Conservation (phyloP, 2,329 filamentous ascomycete species). For the Penicillium sp. region DNA sequence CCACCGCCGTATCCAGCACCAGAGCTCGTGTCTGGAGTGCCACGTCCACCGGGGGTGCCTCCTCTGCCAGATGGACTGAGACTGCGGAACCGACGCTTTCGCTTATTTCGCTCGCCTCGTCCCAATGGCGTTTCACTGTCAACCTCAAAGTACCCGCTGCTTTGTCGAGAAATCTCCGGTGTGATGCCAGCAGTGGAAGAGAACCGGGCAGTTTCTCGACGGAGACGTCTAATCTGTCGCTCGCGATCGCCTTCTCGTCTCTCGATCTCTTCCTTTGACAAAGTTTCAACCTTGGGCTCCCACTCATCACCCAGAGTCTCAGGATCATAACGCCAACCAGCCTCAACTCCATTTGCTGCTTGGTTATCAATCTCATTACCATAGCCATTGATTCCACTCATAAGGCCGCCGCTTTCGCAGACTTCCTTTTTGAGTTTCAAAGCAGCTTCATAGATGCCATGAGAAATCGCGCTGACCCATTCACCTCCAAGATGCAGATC, state of each 20-base stretch:
- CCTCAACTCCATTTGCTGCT: slow-evolving; percentile 74
- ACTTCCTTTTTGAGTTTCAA: slow-evolving; percentile 92
- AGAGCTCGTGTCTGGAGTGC: slow-evolving; percentile 69
- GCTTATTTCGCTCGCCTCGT: slow-evolving; percentile 87
- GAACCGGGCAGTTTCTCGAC: slow-evolving; percentile 89
- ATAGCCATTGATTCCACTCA: slow-evolving; percentile 68
- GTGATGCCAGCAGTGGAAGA: slow-evolving; percentile 80
- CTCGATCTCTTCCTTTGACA: slow-evolving; percentile 96
- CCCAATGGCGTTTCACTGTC: slow-evolving; percentile 78
- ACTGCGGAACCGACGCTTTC: slow-evolving; percentile 89
- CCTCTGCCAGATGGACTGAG: slow-evolving; percentile 73
- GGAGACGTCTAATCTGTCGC: slow-evolving; percentile 78
- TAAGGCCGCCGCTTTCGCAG: slow-evolving; percentile 83
- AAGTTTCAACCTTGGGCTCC: slow-evolving; percentile 75
- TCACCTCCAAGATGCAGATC: slow-evolving; percentile 87
- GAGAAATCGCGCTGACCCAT: slow-evolving; percentile 91
- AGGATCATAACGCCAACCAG: slow-evolving; percentile 93
- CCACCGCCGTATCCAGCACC: slow-evolving; percentile 68
- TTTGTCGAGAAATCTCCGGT: slow-evolving; percentile 65
- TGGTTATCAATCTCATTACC: slow-evolving; percentile 81
- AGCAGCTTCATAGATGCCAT: slow-evolving; percentile 95
- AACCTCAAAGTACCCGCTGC: slow-evolving; percentile 57
- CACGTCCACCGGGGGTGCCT: slow-evolving; percentile 66
- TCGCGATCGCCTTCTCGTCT: slow-evolving; percentile 94
- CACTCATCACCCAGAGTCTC: slow-evolving; percentile 82